Evolutionary conservation across 805 yeast genomes (phyloP).

Genomic region (Kazachstania taianensis): DNA sequence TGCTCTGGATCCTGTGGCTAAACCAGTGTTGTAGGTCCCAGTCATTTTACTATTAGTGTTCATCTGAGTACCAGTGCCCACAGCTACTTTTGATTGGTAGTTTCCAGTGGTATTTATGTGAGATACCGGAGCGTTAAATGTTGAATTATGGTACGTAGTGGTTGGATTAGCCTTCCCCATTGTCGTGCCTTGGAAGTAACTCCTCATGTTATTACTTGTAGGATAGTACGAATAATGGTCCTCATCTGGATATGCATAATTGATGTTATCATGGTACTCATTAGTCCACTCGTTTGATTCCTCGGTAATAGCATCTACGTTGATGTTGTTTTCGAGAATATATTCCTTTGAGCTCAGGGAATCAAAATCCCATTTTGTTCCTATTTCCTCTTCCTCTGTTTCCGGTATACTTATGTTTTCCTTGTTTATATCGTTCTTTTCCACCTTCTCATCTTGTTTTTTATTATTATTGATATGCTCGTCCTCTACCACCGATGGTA

Average conservation of each 20-base stretch:
- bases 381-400: constrained; percentile 27
- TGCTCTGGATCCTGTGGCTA: constrained; percentile 22
- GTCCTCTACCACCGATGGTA: constrained; percentile 29
- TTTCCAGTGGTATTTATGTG: constrained; percentile 14
- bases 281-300: constrained; percentile 21
- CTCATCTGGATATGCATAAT: constrained; percentile 28
- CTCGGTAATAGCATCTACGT: constrained; percentile 30
- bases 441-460: constrained; percentile 23
- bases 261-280: constrained; percentile 18
- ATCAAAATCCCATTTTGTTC: constrained; percentile 84
- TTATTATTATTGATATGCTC: constrained; percentile 31
- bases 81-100: constrained; percentile 13
- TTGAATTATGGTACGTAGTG: constrained; percentile 20
- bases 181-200: constrained; percentile 23
- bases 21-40: constrained; percentile 17
- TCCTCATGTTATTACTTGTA: constrained; percentile 12
- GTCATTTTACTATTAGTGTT: constrained; percentile 14
- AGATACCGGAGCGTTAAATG: constrained; percentile 20
- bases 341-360: constrained; percentile 66
- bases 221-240: constrained; percentile 21
- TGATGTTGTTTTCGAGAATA: constrained; percentile 59
- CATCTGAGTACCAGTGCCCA: constrained; percentile 23
- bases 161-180: constrained; percentile 21
- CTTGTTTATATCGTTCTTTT: constrained; percentile 1
- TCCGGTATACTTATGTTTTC: background rate